Base-by-base conservation (phyloP, 2,329 filamentous ascomycete genomes). In the Acephala macrosclerotiorum region DNA sequence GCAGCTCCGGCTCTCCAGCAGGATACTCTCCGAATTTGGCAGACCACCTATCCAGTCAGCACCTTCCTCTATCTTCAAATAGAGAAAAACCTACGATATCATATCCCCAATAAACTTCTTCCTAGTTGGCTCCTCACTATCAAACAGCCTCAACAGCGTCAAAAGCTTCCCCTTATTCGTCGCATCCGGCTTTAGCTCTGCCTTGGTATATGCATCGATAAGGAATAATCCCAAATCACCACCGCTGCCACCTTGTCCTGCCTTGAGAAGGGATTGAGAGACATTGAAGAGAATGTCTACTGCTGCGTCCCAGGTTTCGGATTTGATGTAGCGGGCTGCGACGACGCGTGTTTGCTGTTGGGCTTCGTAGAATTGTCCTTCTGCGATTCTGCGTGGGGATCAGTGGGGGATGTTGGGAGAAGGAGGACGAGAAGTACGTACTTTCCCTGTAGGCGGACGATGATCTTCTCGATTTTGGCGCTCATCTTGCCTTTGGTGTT, bases 301-400 rank as follows among this genome's bases (percentile, higher is more conserved):
- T 57, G 96, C 96, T 14, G 93, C 91, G 72, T 85, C 79, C 86
- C 92, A 97, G 85, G 95, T 95, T 68, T 87, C 83, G 51, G 91
- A 86, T 82, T 98, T 98, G 78, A 95, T 89, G 82, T 99, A 97
- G 65, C 96, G 94, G 45, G 93, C 91, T 67, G 94, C 94, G 72
- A 97, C 95, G 62, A 97, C 94, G 69, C 96, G 93, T 71, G 97
- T 93, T 83, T 99, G 96, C 80, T 99, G 96, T 81, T 98, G 95
- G 65, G 96, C 96, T 86, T 99, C 96, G 83, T 99, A 99, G 85
- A 89, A 97, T 78, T 96, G 91, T 75, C 94, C 95, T 79, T 96
- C 93, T 72, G 88, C 85, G 79, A 97, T 97, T 80, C 93, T 92
- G 74, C 26, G 38, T 53, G 49, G 49, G 16, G n/a, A 40, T 69